These are phyloP conservation scores for Brassica cretica DNA, from an alignment of 345 rosid genomes.

Conservation along the genomic window DNA sequence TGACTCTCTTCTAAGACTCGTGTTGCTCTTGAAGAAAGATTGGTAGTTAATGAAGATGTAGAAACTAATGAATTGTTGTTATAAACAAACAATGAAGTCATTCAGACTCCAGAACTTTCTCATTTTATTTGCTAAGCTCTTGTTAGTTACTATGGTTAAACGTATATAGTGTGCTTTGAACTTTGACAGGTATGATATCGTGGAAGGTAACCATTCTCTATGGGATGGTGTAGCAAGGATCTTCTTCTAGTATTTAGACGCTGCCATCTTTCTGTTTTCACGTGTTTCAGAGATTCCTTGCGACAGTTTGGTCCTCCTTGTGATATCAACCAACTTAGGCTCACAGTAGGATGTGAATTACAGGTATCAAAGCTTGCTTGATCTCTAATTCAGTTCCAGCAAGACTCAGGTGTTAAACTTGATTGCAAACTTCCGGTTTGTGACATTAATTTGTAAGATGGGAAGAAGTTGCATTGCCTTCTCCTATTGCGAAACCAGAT, in stretches of 20 bases:
- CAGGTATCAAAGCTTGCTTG: constrained; percentile 48
- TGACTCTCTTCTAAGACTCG: background rate
- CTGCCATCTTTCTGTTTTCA: constrained; percentile 94
- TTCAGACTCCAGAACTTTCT: background rate
- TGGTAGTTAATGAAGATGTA: background rate
- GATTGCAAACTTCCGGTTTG: background rate
- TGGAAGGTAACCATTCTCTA: constrained; percentile 68
- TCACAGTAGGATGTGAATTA: constrained; percentile 95
- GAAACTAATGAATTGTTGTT: background rate
- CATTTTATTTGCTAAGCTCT: constrained; percentile 31
- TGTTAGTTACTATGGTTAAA: constrained; percentile 28
- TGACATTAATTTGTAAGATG: constrained; percentile 51
- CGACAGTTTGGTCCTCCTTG: constrained; percentile 88
- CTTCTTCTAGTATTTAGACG: constrained; percentile 96
- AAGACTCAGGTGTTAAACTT: background rate
- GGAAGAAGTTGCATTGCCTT: constrained; percentile 23
- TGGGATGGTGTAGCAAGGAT: constrained; percentile 91
- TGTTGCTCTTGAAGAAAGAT: no score
- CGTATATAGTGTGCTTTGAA: constrained; percentile 35
- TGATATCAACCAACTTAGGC: constrained; percentile 90
- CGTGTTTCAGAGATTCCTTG: constrained; percentile 94
- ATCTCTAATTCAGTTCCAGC: background rate
- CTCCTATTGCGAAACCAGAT: no score
- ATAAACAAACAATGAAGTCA: background rate
- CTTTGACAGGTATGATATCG: constrained; percentile 79